phyloP scores from a whole-genome alignment of 1,284 basidiomycete genomes.

The Heterobasidion annosum region DNA sequence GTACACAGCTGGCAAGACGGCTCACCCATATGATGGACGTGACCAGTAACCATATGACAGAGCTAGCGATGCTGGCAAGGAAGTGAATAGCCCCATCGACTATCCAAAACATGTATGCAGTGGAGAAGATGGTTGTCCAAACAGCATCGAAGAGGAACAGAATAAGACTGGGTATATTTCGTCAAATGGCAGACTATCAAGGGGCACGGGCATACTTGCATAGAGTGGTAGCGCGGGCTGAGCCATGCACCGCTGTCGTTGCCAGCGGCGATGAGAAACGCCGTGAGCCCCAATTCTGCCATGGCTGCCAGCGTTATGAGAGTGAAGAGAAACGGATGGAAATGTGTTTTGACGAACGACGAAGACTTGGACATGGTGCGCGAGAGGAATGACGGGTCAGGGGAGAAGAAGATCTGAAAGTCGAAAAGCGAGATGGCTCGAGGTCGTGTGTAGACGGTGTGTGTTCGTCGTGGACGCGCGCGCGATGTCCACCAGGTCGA shows the following conservation, averaged over 20 bases:
- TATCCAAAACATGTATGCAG: constrained; percentile 62
- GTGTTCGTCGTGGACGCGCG: too few species aligned
- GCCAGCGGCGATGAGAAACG: constrained; percentile 58
- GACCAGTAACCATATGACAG: constrained; percentile 60
- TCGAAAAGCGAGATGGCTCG: too few species aligned
- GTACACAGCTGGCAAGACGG: neutral
- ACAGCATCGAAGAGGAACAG: constrained; percentile 59
- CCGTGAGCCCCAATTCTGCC: constrained; percentile 62
- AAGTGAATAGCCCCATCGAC: constrained; percentile 55
- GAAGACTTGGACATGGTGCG: neutral
- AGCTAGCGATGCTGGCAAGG: constrained; percentile 65
- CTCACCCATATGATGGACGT: constrained; percentile 60
- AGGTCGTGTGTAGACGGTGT: too few species aligned
- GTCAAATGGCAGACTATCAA: constrained; percentile 1
- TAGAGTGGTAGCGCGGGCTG: constrained; percentile 49
- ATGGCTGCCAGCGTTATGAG: constrained; percentile 58
- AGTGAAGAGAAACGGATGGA: constrained; percentile 62
- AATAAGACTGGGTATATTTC: constrained; percentile 29
- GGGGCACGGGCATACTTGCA: constrained; percentile 32
- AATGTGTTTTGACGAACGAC: constrained; percentile 33
- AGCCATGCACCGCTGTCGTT: constrained; percentile 54
- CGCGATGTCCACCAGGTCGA: too few species aligned
- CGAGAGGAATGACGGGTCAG: too few species aligned
- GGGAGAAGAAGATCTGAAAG: too few species aligned
- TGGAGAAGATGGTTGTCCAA: constrained; percentile 64